Conservation (phyloP, 805 yeast species). For the Saturnispora serradocipensis region DNA sequence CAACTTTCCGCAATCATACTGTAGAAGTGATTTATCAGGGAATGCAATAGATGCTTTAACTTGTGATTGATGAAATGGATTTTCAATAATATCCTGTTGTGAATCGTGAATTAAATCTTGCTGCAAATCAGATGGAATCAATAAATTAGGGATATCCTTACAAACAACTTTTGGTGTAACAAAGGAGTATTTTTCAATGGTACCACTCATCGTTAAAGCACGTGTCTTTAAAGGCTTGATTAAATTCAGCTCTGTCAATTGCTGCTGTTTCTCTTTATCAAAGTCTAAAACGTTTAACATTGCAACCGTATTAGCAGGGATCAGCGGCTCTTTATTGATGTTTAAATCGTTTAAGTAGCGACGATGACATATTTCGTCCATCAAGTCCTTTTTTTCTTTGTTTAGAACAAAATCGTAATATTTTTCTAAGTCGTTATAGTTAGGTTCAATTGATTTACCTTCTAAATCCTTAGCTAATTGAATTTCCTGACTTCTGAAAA, state of each 20-base stretch:
- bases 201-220: slow-evolving; percentile 33
- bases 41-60: slow-evolving; percentile 85
- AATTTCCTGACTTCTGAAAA: slow-evolving; percentile 36
- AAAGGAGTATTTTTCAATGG: slow-evolving; percentile 69
- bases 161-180: slow-evolving; percentile 83
- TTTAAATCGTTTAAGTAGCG: slow-evolving; percentile 58
- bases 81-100: slow-evolving; percentile 21
- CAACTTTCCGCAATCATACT: slow-evolving; percentile 94
- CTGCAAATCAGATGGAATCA: slow-evolving; percentile 33
- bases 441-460: slow-evolving; percentile 22
- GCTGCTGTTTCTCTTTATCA: slow-evolving; percentile 24
- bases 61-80: slow-evolving; percentile 74
- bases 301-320: slow-evolving; percentile 48
- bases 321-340: slow-evolving; percentile 56
- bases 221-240: slow-evolving; percentile 36
- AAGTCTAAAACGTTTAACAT: slow-evolving; percentile 27
- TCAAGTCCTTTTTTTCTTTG: slow-evolving; percentile 40
- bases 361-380: slow-evolving; percentile 46
- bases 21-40: slow-evolving; percentile 87
- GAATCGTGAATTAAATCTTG: slow-evolving; percentile 25
- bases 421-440: slow-evolving; percentile 36
- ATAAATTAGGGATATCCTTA: slow-evolving; percentile 52
- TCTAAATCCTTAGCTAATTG: slow-evolving; percentile 31
- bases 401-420: slow-evolving; percentile 53
- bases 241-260: slow-evolving; percentile 26